Conservation (phyloP, 1,139 yeast genomes). For the Nakaseomyces glabratus region DNA sequence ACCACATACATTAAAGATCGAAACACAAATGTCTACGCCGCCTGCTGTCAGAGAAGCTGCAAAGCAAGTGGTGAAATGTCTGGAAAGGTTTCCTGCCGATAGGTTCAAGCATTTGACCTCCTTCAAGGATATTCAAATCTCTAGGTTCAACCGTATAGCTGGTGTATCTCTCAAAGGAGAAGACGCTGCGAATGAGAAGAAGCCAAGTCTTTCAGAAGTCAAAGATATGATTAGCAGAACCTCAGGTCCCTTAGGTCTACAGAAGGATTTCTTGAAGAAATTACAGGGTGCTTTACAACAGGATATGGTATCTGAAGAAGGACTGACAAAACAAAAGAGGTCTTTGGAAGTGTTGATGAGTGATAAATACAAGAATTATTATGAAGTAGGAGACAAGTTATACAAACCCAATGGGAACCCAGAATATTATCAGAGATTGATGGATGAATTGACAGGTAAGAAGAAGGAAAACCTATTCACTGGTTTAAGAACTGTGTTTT, state of each 20-base stretch:
- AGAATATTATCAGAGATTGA: slow-evolving; percentile 58
- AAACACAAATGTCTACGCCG: slow-evolving; percentile 9
- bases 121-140: slow-evolving; percentile 56
- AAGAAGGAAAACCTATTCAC: slow-evolving; percentile 54
- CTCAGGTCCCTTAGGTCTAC: slow-evolving; percentile 29
- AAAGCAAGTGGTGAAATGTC: slow-evolving; percentile 34
- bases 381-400: slow-evolving; percentile 56
- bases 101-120: slow-evolving; percentile 57
- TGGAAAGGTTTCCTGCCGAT: slow-evolving; percentile 51
- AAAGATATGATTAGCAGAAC: slow-evolving; percentile 31
- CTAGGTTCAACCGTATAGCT: slow-evolving; percentile 43
- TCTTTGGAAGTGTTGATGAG: slow-evolving; percentile 51
- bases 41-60: slow-evolving; percentile 32
- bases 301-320: slow-evolving; percentile 39
- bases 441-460: slow-evolving; percentile 67
- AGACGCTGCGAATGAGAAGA: slow-evolving; percentile 23
- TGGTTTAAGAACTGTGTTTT: slow-evolving; percentile 60
- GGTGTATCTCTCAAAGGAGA: slow-evolving; percentile 31
- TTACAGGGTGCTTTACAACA: slow-evolving; percentile 35
- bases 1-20: no score
- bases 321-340: slow-evolving; percentile 50
- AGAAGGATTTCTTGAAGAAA: slow-evolving; percentile 29
- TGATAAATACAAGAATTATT: slow-evolving; percentile 56
- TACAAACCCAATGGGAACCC: slow-evolving; percentile 78
- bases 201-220: slow-evolving; percentile 29